Evolutionary conservation across 352 stramenopile genomes (phyloP).

Genomic region (Pythium periplocum): DNA sequence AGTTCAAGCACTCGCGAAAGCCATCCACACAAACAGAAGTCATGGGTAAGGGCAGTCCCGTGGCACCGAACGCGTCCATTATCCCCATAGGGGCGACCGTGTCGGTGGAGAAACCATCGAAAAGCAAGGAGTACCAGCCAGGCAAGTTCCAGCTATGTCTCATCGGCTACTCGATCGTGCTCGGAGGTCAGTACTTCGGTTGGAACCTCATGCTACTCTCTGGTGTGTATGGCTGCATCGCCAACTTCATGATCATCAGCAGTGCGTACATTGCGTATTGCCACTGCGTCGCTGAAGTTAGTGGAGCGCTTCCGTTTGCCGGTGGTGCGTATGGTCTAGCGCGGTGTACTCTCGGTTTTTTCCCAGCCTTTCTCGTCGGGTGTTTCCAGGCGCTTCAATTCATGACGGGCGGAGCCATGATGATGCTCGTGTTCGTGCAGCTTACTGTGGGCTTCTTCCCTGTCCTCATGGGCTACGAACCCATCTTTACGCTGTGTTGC

Average conservation of each 20-base stretch:
- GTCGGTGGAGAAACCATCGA: neutral
- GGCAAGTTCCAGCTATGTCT: conserved; percentile 20
- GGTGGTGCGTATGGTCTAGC: conserved; percentile 27
- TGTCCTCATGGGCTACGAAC: conserved; percentile 1
- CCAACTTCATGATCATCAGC: conserved; percentile 9
- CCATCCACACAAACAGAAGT: too few relatives aligned
- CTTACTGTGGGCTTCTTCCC: conserved; percentile 13
- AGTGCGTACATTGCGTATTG: conserved; percentile 19
- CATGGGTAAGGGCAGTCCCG: neutral
- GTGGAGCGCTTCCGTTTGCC: conserved; percentile 22
- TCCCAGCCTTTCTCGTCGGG: conserved; percentile 21
- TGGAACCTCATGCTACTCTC: conserved; percentile 21
- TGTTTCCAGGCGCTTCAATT: conserved; percentile 25
- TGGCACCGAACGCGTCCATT: conserved; percentile 6
- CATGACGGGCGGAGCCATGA: conserved; percentile 15
- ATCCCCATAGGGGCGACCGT: neutral
- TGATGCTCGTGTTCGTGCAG: conserved; percentile 6
- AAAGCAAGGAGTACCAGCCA: conserved; percentile 9
- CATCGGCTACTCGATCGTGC: conserved; percentile 21
- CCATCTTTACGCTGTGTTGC: conserved; percentile 10
- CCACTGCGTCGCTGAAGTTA: conserved; percentile 20
- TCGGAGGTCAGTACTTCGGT: conserved; percentile 25
- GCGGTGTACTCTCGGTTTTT: conserved; percentile 24
- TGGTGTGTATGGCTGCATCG: conserved; percentile 15
- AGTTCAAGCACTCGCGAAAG: too few relatives aligned